Base-by-base conservation (phyloP, 768 basidiomycete species). In the Podaxis sp. region DNA sequence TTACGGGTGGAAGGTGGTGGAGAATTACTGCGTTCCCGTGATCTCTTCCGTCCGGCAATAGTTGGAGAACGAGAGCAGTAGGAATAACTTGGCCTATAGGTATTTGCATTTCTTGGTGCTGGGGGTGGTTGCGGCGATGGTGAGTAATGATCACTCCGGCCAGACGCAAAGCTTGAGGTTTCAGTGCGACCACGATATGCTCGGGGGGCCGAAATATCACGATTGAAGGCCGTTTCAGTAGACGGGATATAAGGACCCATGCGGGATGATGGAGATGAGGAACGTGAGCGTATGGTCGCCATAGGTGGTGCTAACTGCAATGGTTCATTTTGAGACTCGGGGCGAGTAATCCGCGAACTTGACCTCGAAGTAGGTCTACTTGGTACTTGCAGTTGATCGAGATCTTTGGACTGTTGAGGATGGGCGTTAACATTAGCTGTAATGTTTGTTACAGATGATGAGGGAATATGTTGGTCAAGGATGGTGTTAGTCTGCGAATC, bases 131-230 rank as follows among this genome's bases (percentile, higher is more conserved):
- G 38, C 11, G 59, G 59, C 8, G 52, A 13, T 9, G 52, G 51
- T 9, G 60, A 55, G 24, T 55, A 61, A 43, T 54, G 43, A 61
- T 61, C 60, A 43, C 60, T 55, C 19, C 36, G 60, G 19, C 19
- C 40, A 11, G 40, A 29, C 4, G 53, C 60, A 24, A 33, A 59
- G 37, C n/a, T 59, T 19, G 41, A 37, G 22, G 29, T 8, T 24
- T 41, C 19, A 17, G 24, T 41, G 12, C 43, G 60, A 13, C 41
- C 43, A 25, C 60, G 60, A 24, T 43, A 61, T n/a, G 22, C n/a
- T 27, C 33, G 36, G 3, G 53, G 50, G 15, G 49, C 49, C 8
- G 2, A 27, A 17, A 11, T 37, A 15, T 55, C 53, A 22, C 3
- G 38, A 25, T 61, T 53, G 22, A 43, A 33, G 19, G 27, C n/a